Base-by-base conservation (phyloP, 2,329 filamentous ascomycete genomes). In the Fusarium brachygibbosum region DNA sequence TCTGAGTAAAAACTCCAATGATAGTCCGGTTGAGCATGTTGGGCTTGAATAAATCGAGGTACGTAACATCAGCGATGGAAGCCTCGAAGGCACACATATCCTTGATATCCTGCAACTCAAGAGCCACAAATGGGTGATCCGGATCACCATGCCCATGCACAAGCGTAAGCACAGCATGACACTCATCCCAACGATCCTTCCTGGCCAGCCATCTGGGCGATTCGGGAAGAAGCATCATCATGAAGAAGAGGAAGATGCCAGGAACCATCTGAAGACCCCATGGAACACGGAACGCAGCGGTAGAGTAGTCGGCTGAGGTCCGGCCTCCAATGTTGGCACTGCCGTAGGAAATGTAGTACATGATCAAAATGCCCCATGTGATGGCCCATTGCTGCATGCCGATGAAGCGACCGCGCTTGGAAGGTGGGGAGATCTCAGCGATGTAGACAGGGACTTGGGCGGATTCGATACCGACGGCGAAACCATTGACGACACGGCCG, bases 41-140 rank as follows among this genome's bases (percentile, higher is more conserved):
- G 88, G 91, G 91, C 70, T 85, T 87, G 80, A 96, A 86, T 1
- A 96, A 85, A 75, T 95, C 91, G 3, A 89, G 70, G 76, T 92
- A 93, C 11, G 87, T 88, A 21, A 92, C 90, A 68, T 93, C 85
- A 16, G 88, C 82, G 75, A 93, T 91, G 28, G 84, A 81, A 19
- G 88, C 85, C 78, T 96, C 92, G 66, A 94, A 91, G 51, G 93
- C 90, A 72, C 91, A 87, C 78, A 89, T 90, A 38, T 91, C 87
- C 68, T 88, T 86, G 76, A 96, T 95, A 69, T 94, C 91, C 21
- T 88, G 81, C 76, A 92, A 81, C 76, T 96, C 93, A 82, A 85
- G 12, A 79, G 79, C 40, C 12, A 95, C 92, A 69, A 92, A 91
- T 0, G 88, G 86, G 40, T 86, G 86, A 72, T 88, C 83, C 2